Conservation (phyloP, 495 filamentous ascomycete species). For the Diplogelasinospora grovesii region DNA sequence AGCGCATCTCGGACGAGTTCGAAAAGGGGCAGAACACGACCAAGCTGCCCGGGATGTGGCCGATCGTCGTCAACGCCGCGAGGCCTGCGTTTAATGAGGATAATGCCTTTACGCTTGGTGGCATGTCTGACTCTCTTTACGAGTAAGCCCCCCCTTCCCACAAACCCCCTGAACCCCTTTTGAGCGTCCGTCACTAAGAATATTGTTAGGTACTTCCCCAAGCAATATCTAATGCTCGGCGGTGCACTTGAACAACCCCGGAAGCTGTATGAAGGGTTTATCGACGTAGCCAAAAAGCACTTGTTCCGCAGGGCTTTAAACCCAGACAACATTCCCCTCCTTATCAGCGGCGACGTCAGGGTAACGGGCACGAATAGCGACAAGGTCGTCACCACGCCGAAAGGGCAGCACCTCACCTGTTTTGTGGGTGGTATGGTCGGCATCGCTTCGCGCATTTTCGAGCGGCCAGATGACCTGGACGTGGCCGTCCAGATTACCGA, state of each 20-base stretch:
- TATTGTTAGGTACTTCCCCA: conserved; percentile 81
- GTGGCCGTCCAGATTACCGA: conserved; percentile 70
- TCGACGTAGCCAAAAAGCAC: conserved; percentile 59
- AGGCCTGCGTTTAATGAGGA: conserved; percentile 20
- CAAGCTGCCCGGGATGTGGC: conserved; percentile 57
- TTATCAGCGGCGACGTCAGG: conserved; percentile 50
- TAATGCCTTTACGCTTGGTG: conserved; percentile 61
- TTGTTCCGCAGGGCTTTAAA: conserved; percentile 61
- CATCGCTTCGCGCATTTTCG: conserved; percentile 68
- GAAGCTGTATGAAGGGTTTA: conserved; percentile 66
- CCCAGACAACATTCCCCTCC: conserved; percentile 55
- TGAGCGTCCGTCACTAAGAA: no score
- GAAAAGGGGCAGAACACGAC: conserved; percentile 60
- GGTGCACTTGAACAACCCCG: conserved; percentile 67
- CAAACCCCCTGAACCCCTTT: no score
- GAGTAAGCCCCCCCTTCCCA: no score
- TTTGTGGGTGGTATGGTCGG: conserved; percentile 86
- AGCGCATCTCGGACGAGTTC: conserved; percentile 65
- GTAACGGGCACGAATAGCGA: no score
- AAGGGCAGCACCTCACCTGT: conserved; percentile 49
- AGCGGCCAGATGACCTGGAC: conserved; percentile 61
- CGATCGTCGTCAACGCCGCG: conserved; percentile 26
- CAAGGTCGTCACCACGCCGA: no score
- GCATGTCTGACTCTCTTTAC: conserved; percentile 76
- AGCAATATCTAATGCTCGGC: conserved; percentile 60